Evolutionary conservation across 2,329 filamentous ascomycete genomes (phyloP).

Genomic region (Penicillium sp.): DNA sequence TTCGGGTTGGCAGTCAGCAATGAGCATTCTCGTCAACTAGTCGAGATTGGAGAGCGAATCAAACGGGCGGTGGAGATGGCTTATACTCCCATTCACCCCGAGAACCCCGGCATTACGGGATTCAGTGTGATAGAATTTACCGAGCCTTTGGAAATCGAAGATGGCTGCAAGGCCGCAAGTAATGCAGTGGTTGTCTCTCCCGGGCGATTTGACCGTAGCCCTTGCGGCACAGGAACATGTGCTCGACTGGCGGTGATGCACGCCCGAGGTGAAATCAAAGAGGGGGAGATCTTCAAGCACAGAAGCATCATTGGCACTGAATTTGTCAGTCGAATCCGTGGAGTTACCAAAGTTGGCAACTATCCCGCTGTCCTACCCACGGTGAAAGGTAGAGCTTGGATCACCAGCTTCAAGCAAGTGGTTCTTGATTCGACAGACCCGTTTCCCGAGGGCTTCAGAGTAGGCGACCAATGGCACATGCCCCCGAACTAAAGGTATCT

Average conservation of each 20-base stretch:
- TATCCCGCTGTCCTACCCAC: conserved; percentile 43
- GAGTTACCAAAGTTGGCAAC: conserved; percentile 39
- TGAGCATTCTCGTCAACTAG: conserved; percentile 34
- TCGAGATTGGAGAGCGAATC: conserved; percentile 46
- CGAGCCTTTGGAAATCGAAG: conserved; percentile 29
- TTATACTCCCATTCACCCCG: conserved; percentile 44
- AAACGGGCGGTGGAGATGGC: conserved; percentile 39
- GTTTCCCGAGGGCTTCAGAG: conserved; percentile 44
- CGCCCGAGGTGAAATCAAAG: conserved; percentile 39
- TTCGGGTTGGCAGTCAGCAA: conserved; percentile 38
- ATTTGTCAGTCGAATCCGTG: conserved; percentile 41
- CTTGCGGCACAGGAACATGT: conserved; percentile 48
- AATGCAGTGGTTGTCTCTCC: conserved; percentile 49
- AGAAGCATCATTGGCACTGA: conserved; percentile 46
- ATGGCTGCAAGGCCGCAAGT: conserved; percentile 28
- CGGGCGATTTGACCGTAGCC: conserved; percentile 48
- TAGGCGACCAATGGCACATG: conserved; percentile 32
- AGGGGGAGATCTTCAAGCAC: conserved; percentile 40
- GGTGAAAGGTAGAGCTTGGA: conserved; percentile 48
- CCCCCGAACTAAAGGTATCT: conserved; percentile 13
- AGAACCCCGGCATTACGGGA: conserved; percentile 43
- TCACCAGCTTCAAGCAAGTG: conserved; percentile 46
- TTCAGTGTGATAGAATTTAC: conserved; percentile 44
- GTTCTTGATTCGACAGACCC: conserved; percentile 48
- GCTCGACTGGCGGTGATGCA: conserved; percentile 47